A percentile compares a stretch with the other conserved stretches of the same genome.
phyloP scores from a whole-genome alignment of 1,284 basidiomycete genomes.

The Ustilago xerochloae region DNA sequence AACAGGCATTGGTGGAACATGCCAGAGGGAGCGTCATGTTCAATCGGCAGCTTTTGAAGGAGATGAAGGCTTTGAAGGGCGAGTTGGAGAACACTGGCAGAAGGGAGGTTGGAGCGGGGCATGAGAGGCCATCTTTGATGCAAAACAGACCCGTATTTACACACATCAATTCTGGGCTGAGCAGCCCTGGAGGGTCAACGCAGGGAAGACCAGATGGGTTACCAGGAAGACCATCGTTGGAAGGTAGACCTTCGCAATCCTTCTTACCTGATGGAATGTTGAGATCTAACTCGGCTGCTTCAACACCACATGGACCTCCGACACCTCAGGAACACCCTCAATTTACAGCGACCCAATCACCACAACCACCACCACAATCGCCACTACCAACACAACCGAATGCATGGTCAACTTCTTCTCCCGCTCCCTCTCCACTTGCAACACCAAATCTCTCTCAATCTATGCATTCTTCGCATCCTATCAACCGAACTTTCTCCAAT shows the following conservation, averaged over 20 bases:
- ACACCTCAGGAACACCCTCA: not conserved
- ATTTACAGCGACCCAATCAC: not conserved
- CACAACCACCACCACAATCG: not conserved
- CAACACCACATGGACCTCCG: not conserved
- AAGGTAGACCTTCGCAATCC: not conserved
- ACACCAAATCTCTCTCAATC: conserved; percentile 19
- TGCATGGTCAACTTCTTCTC: conserved; percentile 1
- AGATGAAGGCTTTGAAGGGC: conserved; percentile 40
- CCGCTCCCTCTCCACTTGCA: conserved; percentile 3
- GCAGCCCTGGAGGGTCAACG: not conserved
- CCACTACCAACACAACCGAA: conserved; percentile 3
- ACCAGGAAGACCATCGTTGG: not conserved
- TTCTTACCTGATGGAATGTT: conserved; percentile 1
- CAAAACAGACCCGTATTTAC: conserved; percentile 10
- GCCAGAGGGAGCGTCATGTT: conserved; percentile 53
- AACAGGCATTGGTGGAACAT: conserved; percentile 53
- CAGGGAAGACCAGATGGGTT: conserved; percentile 9
- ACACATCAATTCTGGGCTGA: conserved; percentile 11
- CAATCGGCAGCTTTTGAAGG: conserved; percentile 30
- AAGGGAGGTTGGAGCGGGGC: conserved; percentile 1
- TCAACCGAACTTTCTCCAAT: too few species aligned
- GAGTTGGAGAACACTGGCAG: conserved; percentile 23
- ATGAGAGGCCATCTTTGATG: not conserved
- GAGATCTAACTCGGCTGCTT: conserved; percentile 1
- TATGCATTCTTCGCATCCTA: not conserved